These are phyloP conservation scores for Atkinsonella texensis DNA, from an alignment of 2,329 filamentous ascomycete species.

Conservation along the genomic window DNA sequence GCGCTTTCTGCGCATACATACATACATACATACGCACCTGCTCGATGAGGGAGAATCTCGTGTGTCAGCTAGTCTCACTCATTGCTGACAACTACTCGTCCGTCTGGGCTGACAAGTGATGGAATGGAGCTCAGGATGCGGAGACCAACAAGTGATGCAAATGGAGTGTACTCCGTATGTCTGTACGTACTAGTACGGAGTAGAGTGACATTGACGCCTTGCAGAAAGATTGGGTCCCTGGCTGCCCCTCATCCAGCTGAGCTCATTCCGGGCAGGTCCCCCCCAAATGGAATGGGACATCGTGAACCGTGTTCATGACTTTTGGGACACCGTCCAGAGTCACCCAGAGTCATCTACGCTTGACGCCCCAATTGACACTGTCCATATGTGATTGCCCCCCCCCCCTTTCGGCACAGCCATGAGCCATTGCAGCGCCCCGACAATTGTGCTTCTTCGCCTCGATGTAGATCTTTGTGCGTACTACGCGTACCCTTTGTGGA, in stretches of 20 bases:
- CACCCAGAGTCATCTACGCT: background rate
- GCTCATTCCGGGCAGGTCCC: too few relatives aligned
- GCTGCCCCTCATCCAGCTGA: background rate
- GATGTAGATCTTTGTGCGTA: background rate
- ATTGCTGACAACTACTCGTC: background rate
- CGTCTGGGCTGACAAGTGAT: background rate
- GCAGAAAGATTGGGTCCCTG: background rate
- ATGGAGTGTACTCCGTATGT: too few relatives aligned
- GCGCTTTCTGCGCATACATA: background rate
- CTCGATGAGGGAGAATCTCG: background rate
- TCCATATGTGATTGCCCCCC: background rate
- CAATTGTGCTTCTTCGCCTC: background rate
- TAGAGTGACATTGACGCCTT: too few relatives aligned
- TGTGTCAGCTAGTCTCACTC: background rate
- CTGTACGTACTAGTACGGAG: too few relatives aligned
- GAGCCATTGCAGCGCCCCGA: constrained; percentile 1
- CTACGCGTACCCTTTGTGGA: background rate
- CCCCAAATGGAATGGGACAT: background rate
- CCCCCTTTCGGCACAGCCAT: background rate
- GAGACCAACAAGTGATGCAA: background rate
- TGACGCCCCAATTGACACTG: background rate
- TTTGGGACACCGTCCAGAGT: background rate
- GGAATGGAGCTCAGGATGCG: background rate
- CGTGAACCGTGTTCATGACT: background rate
- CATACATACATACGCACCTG: too few relatives aligned